These are phyloP conservation scores for Fusarium armeniacum DNA, from an alignment of 2,329 filamentous ascomycete species.

Conservation along the genomic window DNA sequence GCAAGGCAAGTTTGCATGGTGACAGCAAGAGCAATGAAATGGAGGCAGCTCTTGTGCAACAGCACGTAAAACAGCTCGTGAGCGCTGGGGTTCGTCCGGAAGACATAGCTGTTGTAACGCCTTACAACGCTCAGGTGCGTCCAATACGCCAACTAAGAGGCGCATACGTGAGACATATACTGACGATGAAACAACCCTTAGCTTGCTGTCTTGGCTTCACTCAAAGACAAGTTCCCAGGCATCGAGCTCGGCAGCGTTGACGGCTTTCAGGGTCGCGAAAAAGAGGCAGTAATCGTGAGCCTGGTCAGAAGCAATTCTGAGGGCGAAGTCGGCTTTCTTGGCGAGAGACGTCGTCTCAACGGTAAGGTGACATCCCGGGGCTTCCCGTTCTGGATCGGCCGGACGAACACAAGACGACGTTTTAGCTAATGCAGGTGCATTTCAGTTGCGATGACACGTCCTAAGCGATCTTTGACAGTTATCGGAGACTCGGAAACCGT, in stretches of 20 bases:
- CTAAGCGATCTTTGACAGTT: constrained; percentile 89
- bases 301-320: constrained; percentile 92
- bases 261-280: constrained; percentile 96
- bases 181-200: constrained; percentile 56
- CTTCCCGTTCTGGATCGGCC: constrained; percentile 9
- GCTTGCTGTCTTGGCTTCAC: constrained; percentile 81
- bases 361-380: constrained; percentile 68
- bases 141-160: constrained; percentile 12
- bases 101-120: constrained; percentile 94
- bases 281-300: constrained; percentile 93
- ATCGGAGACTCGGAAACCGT: constrained; percentile 97
- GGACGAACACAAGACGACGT: constrained; percentile 17
- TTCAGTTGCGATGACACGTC: constrained; percentile 98
- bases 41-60: constrained; percentile 84
- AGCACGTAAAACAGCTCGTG: constrained; percentile 83
- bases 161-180: constrained; percentile 19
- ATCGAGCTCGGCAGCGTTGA: constrained; percentile 97
- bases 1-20: constrained; percentile 61
- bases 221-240: constrained; percentile 85
- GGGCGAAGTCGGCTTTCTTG: constrained; percentile 91
- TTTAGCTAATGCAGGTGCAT: constrained; percentile 54
- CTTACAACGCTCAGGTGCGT: constrained; percentile 90
- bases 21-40: constrained; percentile 91
- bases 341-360: constrained; percentile 91
- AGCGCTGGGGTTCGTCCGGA: constrained; percentile 82